A percentile compares a stretch with the other conserved stretches of the same genome.
Evolutionary conservation across 805 yeast species (phyloP).

Genomic region (Wickerhamiella lipophila): DNA sequence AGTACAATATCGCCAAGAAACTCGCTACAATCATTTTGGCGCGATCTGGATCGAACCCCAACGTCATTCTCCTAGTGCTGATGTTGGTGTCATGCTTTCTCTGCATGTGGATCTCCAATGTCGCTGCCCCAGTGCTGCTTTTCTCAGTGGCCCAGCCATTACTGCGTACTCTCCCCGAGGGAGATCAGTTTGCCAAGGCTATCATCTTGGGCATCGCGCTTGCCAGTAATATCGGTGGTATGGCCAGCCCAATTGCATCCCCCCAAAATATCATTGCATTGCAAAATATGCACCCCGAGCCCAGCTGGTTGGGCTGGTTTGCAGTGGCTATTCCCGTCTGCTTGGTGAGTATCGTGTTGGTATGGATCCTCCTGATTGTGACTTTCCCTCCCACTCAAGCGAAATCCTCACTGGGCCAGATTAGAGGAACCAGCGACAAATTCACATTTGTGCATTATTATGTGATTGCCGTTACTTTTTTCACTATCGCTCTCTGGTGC

Average conservation of each 20-base stretch:
- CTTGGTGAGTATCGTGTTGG: constrained; percentile 43
- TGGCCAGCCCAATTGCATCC: constrained; percentile 94
- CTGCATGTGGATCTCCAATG: constrained; percentile 93
- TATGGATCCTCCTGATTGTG: constrained; percentile 61
- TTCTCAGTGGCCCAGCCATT: constrained; percentile 85
- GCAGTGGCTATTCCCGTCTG: constrained; percentile 74
- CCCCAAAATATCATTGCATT: constrained; percentile 92
- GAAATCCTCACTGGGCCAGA: constrained; percentile 43
- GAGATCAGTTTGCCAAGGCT: constrained; percentile 70
- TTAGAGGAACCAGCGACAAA: constrained; percentile 47
- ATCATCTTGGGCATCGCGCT: constrained; percentile 82
- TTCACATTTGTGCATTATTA: constrained; percentile 66
- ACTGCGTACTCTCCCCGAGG: constrained; percentile 67
- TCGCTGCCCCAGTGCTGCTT: constrained; percentile 92
- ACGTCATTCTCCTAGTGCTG: constrained; percentile 58
- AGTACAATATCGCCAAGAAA: constrained; percentile 76
- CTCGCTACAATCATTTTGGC: constrained; percentile 72
- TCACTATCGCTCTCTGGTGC: constrained; percentile 84
- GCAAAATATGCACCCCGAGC: constrained; percentile 71
- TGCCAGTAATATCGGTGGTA: constrained; percentile 89
- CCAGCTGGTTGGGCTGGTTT: constrained; percentile 92
- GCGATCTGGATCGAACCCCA: constrained; percentile 77
- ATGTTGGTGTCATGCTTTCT: constrained; percentile 79
- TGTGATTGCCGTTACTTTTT: constrained; percentile 50
- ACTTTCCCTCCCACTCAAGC: constrained; percentile 43